Base-by-base conservation (phyloP, 1,284 basidiomycete genomes). In the Phylloporus sp. region DNA sequence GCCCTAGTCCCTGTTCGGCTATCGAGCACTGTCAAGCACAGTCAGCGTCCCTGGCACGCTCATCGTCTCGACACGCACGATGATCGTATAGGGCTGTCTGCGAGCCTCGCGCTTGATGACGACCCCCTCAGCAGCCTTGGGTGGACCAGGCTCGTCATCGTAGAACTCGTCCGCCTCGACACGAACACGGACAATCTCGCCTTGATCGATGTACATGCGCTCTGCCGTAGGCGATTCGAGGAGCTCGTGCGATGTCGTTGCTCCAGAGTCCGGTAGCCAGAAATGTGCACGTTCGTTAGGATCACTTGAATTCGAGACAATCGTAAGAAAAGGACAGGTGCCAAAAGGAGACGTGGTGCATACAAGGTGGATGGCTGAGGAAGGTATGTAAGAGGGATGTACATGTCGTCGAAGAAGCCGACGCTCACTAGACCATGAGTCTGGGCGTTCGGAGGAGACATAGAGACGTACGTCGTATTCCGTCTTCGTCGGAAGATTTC, bases 401-500 rank as follows among this genome's bases (percentile, higher is more conserved):
- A 93, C 44, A 98, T 91, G 72, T 98, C 96, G 74, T 97, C 94
- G 73, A 98, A 99, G 80, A 99, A 98, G 20, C 91, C 92, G 42
- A 98, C 78, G 12, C 92, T 89, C 39, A 98, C 95, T 97, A 70
- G 39, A 61, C 53, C 11, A 49, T 61, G 56, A 60, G 60, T 8
- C 18, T 10, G 29, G 7, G 26, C 1, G 5, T 0, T 34, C 4
- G 17, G 4, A 49, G 39, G 51, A 57, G 46, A 32, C 15, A 51
- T 24, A 56, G 46, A 8, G 4, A 80, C 91, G 60, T 69, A 96
- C 96, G 77, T 79, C 93, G 81, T 66, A 98, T 90, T 18, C 93
- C 93, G 56, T 92, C 86, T 68, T 92, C 87, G 55, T 94, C 92
- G 0, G 91, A 93, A 2, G 90, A 91, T 70, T 93, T 90, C 22